Percentiles rank a stretch among this genome's conserved stretches.
These are phyloP conservation scores for Nidularia pulvinata DNA, from an alignment of 768 basidiomycete species.

Conservation along the genomic window DNA sequence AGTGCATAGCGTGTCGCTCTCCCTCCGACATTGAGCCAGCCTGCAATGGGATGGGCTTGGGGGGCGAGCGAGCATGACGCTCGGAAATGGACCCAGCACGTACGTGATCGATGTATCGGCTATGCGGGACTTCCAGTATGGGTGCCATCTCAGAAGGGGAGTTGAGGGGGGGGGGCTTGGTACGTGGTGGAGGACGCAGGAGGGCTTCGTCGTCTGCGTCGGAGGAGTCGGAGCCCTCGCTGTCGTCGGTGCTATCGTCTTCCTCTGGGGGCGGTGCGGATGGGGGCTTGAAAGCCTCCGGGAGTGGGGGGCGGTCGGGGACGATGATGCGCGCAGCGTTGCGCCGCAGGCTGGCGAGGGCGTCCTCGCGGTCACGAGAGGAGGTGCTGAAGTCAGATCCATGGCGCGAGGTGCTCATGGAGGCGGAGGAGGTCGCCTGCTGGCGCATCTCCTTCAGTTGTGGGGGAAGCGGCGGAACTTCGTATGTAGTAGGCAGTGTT, in stretches of 20 bases:
- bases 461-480: slow-evolving; percentile 3
- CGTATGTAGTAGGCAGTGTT: not conserved
- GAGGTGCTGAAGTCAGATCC: not conserved
- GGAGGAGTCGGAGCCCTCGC: not conserved
- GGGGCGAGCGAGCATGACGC: not conserved
- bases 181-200: not conserved
- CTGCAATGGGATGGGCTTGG: slow-evolving; percentile 1
- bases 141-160: not conserved
- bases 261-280: not conserved
- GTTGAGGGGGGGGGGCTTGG: not conserved
- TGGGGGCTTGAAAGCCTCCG: no score
- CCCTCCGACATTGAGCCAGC: slow-evolving; percentile 28
- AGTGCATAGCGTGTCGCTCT: slow-evolving; percentile 15
- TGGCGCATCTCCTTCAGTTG: slow-evolving; percentile 2
- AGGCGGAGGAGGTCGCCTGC: not conserved
- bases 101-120: no score
- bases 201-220: not conserved
- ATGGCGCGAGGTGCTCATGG: not conserved
- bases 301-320: no score
- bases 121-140: not conserved
- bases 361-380: not conserved
- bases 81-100: not conserved
- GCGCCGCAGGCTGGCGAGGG: not conserved
- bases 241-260: not conserved
- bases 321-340: no score